Evolutionary conservation across 352 stramenopile genomes (phyloP), one percentile per base, ranked within the genome.

Genomic region (Blastocystis sp.): DNA sequence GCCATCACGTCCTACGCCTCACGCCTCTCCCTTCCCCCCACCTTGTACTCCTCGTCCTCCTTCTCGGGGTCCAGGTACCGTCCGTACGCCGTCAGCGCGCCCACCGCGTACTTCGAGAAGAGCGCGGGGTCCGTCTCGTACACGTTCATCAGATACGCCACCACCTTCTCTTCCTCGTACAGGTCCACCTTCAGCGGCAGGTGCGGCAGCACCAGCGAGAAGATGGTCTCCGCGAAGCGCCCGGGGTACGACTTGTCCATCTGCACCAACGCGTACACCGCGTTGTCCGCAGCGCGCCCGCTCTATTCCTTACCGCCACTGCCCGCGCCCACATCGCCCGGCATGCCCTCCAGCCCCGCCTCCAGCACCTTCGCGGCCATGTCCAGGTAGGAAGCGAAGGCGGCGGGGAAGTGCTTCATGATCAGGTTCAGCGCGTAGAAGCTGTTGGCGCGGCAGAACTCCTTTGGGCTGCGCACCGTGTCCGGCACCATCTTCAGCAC

Each of bases 191-290:
- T 28, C n/a, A 69, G 42, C 14, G 74, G 74, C 6, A 84, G 45
- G 57, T 68, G 52, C 4, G 34, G 19, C 19, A 84, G n/a, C 21
- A 84, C 57, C 21, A 61, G 28, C 54, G 10, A n/a, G 14, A 84
- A 84, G 11, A 84, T 63, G 11, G 57, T 42, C 66, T 84, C 74
- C 61, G 60, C 48, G 60, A 84, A 84, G n/a, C 66, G 52, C 52
- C 74, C 74, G 2, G 34, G 45, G 45, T 66, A 84, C 42, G 34
- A 45, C 28, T 54, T 66, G 38, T 84, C 60, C 11, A 84, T 84
- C 40, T 64, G 52, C 24, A 84, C 61, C 74, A 84, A 57, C 38
- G 74, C 74, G 48, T 63, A 84, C 61, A 84, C 57, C 11, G 74
- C 74, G 45, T 84, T 84, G 54, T 84, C 74, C 19, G 60, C 57